phyloP scores from a whole-genome alignment of 2,329 filamentous ascomycete genomes.

The Phialophora chinensis region DNA sequence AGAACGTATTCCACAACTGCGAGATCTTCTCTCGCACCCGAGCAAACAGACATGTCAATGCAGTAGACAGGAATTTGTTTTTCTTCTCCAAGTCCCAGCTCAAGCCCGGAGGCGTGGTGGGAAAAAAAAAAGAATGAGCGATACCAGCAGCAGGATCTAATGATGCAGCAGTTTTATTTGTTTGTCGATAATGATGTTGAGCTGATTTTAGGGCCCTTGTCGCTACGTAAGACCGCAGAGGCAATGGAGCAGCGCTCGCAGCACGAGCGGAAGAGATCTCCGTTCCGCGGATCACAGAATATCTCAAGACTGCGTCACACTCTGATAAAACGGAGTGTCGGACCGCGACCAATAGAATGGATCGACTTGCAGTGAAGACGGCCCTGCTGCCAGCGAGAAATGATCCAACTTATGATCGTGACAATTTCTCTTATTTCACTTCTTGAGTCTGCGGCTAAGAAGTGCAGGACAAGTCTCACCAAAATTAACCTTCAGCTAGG shows the following conservation, averaged over 20 bases:
- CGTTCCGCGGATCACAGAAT: neutral
- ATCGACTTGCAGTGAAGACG: neutral
- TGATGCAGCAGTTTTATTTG: neutral
- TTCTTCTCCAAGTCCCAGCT: neutral
- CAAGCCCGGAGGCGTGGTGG: neutral
- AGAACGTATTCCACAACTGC: too few relatives aligned
- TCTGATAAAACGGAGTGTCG: neutral
- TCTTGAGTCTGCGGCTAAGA: neutral
- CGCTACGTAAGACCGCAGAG: neutral
- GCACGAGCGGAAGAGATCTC: neutral
- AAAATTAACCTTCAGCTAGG: neutral
- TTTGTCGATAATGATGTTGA: neutral
- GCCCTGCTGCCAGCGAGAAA: neutral
- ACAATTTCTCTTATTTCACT: neutral
- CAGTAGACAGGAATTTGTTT: neutral
- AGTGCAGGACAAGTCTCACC: neutral
- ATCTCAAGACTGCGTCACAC: neutral
- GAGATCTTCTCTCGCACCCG: too few relatives aligned
- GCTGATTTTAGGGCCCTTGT: too few relatives aligned
- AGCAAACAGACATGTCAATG: too few relatives aligned
- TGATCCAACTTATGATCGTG: neutral
- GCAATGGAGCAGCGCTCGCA: neutral
- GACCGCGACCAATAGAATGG: neutral
- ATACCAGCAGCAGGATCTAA: neutral
- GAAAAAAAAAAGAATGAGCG: neutral